phyloP scores from a whole-genome alignment of 176 grass and related monocot genomes.

The Zizania latifolia region DNA sequence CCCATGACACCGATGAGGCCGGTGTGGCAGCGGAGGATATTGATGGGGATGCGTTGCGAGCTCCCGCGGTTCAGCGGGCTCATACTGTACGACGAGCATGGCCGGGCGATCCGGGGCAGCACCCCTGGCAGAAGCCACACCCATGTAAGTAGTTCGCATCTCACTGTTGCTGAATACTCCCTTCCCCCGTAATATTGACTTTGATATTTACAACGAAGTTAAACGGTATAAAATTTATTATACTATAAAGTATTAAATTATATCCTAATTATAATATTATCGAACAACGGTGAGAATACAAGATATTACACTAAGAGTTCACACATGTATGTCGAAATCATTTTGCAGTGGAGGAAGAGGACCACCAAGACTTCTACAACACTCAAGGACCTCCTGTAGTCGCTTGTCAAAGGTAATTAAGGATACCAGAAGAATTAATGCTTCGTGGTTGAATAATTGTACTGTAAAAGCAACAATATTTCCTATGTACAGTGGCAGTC shows the following conservation, averaged over 20 bases:
- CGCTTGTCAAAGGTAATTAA: neutral
- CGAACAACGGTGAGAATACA: too few species aligned
- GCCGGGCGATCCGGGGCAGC: neutral
- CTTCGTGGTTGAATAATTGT: too few species aligned
- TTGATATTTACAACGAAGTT: too few species aligned
- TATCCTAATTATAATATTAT: too few species aligned
- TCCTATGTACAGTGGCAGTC: too few species aligned
- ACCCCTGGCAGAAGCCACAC: slow-evolving; percentile 14
- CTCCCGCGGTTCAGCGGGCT: slow-evolving; percentile 46
- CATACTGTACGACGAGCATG: slow-evolving; percentile 42
- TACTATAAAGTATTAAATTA: too few species aligned
- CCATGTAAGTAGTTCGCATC: neutral
- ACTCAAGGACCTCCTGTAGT: slow-evolving; percentile 36
- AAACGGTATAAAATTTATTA: too few species aligned
- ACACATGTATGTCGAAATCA: neutral
- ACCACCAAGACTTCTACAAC: slow-evolving; percentile 3
- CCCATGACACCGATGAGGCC: slow-evolving; percentile 37
- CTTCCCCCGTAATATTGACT: too few species aligned
- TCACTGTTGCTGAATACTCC: neutral
- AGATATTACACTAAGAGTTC: too few species aligned
- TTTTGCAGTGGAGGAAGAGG: slow-evolving; percentile 27
- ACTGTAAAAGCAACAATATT: too few species aligned
- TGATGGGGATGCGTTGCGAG: slow-evolving; percentile 44
- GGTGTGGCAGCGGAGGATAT: slow-evolving; percentile 45
- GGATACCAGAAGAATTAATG: neutral